phyloP scores from a whole-genome alignment of 1,284 basidiomycete genomes.

The Malassezia caprae region DNA sequence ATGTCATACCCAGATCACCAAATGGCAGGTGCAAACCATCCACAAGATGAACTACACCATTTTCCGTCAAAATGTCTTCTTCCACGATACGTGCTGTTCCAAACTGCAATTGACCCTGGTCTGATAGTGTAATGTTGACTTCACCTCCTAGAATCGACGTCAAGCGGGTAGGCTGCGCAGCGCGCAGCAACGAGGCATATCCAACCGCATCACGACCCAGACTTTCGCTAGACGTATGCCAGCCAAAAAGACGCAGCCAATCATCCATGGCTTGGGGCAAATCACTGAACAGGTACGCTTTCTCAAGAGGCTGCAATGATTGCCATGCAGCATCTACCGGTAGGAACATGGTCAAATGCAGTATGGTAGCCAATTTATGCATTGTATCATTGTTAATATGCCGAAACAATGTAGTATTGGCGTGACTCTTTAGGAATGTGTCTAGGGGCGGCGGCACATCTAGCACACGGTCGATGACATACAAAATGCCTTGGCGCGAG shows the following conservation, averaged over 20 bases:
- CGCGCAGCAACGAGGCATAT: slow-evolving; percentile 22
- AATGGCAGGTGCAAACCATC: slow-evolving; percentile 70
- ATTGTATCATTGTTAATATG: slow-evolving; percentile 37
- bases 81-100: slow-evolving; percentile 24
- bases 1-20: slow-evolving; percentile 66
- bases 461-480: slow-evolving; percentile 67
- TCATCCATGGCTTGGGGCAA: slow-evolving; percentile 30
- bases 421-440: slow-evolving; percentile 47
- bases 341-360: slow-evolving; percentile 78
- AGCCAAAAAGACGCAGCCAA: slow-evolving; percentile 36
- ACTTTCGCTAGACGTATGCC: slow-evolving; percentile 39
- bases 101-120: slow-evolving; percentile 17
- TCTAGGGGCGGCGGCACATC: slow-evolving; percentile 66
- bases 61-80: slow-evolving; percentile 41
- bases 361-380: slow-evolving; percentile 31
- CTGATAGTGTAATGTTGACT: slow-evolving; percentile 20
- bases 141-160: slow-evolving; percentile 37
- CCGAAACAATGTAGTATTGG: background rate
- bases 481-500: slow-evolving; percentile 60
- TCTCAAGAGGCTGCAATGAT: slow-evolving; percentile 27
- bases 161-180: slow-evolving; percentile 5
- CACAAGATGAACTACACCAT: slow-evolving; percentile 72
- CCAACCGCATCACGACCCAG: slow-evolving; percentile 30
- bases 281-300: slow-evolving; percentile 27
- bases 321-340: slow-evolving; percentile 73